Conservation (phyloP, 768 basidiomycete genomes). For the Trametes cubensis region DNA sequence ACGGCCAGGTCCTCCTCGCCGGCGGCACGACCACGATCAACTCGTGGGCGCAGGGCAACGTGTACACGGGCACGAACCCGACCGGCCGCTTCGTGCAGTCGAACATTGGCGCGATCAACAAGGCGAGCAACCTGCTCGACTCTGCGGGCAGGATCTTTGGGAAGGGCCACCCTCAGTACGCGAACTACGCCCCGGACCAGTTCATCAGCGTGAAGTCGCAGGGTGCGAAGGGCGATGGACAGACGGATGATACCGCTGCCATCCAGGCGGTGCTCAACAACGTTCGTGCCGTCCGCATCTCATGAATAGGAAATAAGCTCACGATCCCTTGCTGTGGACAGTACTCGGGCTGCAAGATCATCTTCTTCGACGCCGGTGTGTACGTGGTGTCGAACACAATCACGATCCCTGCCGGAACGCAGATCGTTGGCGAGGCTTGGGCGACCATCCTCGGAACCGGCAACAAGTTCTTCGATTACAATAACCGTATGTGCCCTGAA, state of each 20-base stretch:
- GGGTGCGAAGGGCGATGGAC: constrained; percentile 75
- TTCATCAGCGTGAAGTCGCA: constrained; percentile 71
- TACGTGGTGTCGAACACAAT: constrained; percentile 52
- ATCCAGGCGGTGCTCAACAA: constrained; percentile 59
- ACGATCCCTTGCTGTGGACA: constrained; percentile 31
- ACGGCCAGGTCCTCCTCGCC: constrained; percentile 53
- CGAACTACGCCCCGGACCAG: constrained; percentile 58
- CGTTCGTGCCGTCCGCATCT: constrained; percentile 38
- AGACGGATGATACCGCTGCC: constrained; percentile 73
- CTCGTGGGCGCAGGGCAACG: constrained; percentile 79
- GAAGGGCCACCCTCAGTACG: constrained; percentile 62
- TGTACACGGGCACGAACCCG: constrained; percentile 56
- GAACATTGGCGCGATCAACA: constrained; percentile 48
- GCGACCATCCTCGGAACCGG: constrained; percentile 51
- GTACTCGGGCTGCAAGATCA: constrained; percentile 76
- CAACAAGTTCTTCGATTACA: constrained; percentile 41
- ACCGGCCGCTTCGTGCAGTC: constrained; percentile 54
- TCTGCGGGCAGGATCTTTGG: constrained; percentile 62
- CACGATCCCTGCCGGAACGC: constrained; percentile 48
- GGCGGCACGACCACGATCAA: constrained; percentile 56
- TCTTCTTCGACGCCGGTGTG: constrained; percentile 75
- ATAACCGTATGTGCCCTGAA: constrained; percentile 30
- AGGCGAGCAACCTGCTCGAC: constrained; percentile 60
- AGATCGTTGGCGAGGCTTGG: constrained; percentile 54
- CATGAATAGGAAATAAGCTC: background rate